Percentiles rank a stretch among this genome's conserved stretches.
Evolutionary conservation across 176 grass and related monocot species (phyloP).

Genomic region (Ananas comosus): DNA sequence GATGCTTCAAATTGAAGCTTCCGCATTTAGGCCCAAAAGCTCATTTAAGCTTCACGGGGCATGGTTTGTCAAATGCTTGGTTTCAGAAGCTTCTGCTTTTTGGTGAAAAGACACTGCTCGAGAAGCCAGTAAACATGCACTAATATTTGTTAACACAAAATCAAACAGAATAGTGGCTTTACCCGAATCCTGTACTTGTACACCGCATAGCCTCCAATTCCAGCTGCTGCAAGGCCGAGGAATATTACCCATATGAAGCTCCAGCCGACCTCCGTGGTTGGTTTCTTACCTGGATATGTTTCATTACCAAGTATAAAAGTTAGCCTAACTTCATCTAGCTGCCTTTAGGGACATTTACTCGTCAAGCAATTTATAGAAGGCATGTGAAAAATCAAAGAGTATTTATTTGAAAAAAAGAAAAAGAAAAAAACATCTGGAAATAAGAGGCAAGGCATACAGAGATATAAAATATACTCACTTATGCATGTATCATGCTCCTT

Average conservation of each 20-base stretch:
- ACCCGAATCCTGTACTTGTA: conserved; percentile 93
- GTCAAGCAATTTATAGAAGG: too few species aligned
- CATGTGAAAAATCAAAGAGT: too few species aligned
- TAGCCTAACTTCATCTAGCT: background rate
- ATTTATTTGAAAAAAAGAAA: background rate
- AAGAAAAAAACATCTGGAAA: background rate
- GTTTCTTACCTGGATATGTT: conserved; percentile 50
- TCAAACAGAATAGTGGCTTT: background rate
- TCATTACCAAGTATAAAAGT: background rate
- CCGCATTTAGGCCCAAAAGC: too few species aligned
- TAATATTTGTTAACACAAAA: too few species aligned
- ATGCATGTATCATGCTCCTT: conserved; percentile 95
- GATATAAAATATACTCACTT: conserved; percentile 37
- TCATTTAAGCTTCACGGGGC: too few species aligned
- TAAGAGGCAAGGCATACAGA: background rate
- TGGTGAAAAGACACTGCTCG: conserved; percentile 7
- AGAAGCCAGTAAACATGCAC: background rate
- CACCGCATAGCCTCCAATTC: conserved; percentile 67
- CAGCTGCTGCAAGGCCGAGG: conserved; percentile 48
- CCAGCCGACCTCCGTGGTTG: conserved; percentile 47
- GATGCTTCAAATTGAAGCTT: too few species aligned
- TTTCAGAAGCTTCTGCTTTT: background rate
- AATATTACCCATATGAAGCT: conserved; percentile 86
- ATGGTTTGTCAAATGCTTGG: too few species aligned
- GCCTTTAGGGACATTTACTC: too few species aligned